Percentiles rank a stretch among this genome's conserved stretches.
Conservation (phyloP, 495 filamentous ascomycete genomes). For the Neurospora intermedia region DNA sequence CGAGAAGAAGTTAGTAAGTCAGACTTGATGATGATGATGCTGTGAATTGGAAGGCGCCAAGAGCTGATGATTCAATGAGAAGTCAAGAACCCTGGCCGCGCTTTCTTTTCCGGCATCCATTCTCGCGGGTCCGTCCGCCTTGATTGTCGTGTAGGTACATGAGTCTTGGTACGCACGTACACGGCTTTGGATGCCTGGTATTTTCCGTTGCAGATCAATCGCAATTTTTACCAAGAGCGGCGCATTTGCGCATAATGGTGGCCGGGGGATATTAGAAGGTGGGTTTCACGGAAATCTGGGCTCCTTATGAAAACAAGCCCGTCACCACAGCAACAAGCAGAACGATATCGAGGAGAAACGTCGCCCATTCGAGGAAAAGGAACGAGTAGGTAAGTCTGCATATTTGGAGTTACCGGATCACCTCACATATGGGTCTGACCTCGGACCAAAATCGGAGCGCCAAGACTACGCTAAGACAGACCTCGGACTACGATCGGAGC, state of each 20-base stretch:
- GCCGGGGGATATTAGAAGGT: background rate
- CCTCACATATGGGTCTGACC: too few species aligned
- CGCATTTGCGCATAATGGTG: background rate
- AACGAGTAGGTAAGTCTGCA: too few species aligned
- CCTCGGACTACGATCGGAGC: too few species aligned
- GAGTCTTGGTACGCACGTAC: background rate
- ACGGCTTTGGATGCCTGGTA: background rate
- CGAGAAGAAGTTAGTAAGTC: background rate
- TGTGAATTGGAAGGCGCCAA: background rate
- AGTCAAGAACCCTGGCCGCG: background rate
- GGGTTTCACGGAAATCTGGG: background rate
- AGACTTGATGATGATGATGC: background rate
- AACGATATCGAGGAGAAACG: background rate
- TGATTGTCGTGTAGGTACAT: background rate
- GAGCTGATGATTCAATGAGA: background rate
- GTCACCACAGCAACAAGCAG: background rate
- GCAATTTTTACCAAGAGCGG: background rate
- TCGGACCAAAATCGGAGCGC: too few species aligned
- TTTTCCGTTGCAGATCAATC: background rate
- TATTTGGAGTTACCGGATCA: too few species aligned
- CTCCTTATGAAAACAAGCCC: background rate
- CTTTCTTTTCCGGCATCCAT: background rate
- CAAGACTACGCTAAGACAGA: too few species aligned
- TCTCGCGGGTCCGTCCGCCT: background rate
- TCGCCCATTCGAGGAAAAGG: too few species aligned